phyloP scores from a whole-genome alignment of 805 yeast genomes.

The Blastobotrys peoriensis region DNA sequence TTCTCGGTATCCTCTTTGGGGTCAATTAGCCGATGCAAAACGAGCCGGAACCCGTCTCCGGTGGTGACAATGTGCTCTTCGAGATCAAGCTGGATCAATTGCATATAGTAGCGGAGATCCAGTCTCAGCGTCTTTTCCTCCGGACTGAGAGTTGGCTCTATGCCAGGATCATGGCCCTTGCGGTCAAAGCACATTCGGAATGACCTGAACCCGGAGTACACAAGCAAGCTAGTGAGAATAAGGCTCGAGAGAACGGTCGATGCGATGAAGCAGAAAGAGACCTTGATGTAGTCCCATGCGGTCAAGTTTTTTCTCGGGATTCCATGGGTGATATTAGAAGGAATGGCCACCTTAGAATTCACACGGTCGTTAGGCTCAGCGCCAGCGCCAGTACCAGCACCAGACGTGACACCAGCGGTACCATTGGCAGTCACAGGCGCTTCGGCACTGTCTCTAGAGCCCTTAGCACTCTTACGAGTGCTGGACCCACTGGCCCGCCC shows the following conservation, averaged over 20 bases:
- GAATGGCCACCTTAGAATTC: not conserved
- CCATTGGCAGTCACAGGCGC: too few relatives aligned
- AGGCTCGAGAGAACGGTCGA: conserved; percentile 22
- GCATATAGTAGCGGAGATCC: conserved; percentile 63
- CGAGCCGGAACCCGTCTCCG: conserved; percentile 71
- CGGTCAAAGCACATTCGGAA: not conserved
- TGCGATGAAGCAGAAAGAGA: conserved; percentile 17
- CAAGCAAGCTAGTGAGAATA: conserved; percentile 22
- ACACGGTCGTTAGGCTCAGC: too few relatives aligned
- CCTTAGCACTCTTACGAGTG: too few relatives aligned
- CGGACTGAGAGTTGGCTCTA: not conserved
- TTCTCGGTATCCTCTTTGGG: conserved; percentile 33
- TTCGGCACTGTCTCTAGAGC: too few relatives aligned
- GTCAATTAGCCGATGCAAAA: conserved; percentile 55
- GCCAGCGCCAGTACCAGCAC: too few relatives aligned
- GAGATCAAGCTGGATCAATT: conserved; percentile 53
- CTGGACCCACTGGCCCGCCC: too few relatives aligned
- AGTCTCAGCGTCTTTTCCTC: conserved; percentile 37
- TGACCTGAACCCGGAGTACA: conserved; percentile 18
- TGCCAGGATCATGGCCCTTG: not conserved
- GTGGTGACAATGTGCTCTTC: conserved; percentile 59
- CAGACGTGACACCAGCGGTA: too few relatives aligned
- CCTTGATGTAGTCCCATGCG: conserved; percentile 1
- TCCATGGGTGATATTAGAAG: not conserved
- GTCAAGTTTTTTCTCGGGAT: not conserved